A percentile compares a stretch with the other conserved stretches of the same genome.
These are phyloP conservation scores for Hypoxylon fragiforme DNA, from an alignment of 495 filamentous ascomycete species.

Conservation along the genomic window DNA sequence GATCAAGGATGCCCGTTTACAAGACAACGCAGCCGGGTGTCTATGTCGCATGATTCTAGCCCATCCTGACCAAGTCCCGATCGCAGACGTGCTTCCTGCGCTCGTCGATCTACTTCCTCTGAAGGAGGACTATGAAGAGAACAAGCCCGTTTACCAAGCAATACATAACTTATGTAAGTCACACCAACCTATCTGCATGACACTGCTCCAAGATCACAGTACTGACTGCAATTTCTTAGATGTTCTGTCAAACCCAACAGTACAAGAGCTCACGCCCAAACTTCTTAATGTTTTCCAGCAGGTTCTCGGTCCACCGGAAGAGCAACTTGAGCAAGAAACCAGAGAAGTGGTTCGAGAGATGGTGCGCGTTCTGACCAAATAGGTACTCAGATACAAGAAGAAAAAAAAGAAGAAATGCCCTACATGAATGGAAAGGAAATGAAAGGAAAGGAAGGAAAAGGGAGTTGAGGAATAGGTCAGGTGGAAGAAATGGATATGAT, in stretches of 20 bases:
- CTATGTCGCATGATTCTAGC: constrained; percentile 88
- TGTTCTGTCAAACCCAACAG: constrained; percentile 68
- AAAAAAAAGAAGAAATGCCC: neutral
- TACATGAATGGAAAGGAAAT: neutral
- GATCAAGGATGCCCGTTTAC: constrained; percentile 70
- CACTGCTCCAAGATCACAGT: neutral
- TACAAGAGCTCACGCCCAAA: constrained; percentile 73
- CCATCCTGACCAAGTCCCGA: constrained; percentile 75
- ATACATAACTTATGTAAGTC: constrained; percentile 82
- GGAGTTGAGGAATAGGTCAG: constrained; percentile 1
- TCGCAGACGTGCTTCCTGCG: constrained; percentile 77
- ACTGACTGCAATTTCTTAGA: constrained; percentile 53
- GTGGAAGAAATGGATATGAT: constrained; percentile 21
- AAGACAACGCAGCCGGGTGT: constrained; percentile 95
- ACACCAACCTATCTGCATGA: neutral
- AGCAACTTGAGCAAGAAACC: constrained; percentile 83
- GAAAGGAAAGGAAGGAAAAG: too few relatives aligned
- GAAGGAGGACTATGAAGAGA: constrained; percentile 96
- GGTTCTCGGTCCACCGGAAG: constrained; percentile 75
- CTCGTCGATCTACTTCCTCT: constrained; percentile 80
- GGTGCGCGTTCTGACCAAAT: constrained; percentile 32
- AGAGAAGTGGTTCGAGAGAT: constrained; percentile 49
- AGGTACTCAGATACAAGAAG: constrained; percentile 5
- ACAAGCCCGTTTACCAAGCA: constrained; percentile 86
- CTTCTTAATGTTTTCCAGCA: constrained; percentile 79